phyloP scores from a whole-genome alignment of 768 basidiomycete species.

The Galerina sulciceps region DNA sequence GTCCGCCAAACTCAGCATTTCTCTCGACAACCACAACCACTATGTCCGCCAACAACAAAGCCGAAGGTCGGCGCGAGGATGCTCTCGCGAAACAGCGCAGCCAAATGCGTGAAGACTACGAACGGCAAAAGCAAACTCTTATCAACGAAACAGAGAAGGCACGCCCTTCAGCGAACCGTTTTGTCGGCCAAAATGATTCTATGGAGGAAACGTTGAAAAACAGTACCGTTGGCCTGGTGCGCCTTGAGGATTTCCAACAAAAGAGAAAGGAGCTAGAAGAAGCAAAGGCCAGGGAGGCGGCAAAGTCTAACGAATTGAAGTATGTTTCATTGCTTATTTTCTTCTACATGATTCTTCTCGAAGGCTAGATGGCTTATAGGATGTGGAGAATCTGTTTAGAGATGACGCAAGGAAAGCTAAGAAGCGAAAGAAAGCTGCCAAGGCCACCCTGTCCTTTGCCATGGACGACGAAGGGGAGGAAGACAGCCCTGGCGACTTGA shows the following conservation, averaged over 20 bases:
- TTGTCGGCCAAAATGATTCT: constrained; percentile 92
- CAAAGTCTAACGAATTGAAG: constrained; percentile 83
- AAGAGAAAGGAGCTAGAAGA: constrained; percentile 89
- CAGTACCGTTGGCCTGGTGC: constrained; percentile 89
- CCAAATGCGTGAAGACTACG: constrained; percentile 80
- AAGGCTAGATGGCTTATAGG: constrained; percentile 65
- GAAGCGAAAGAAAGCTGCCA: constrained; percentile 91
- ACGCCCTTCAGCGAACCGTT: constrained; percentile 84
- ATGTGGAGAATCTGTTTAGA: constrained; percentile 85
- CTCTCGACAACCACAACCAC: constrained; percentile 13
- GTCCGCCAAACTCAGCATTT: constrained; percentile 28
- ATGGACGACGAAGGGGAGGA: constrained; percentile 75
- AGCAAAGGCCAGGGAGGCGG: constrained; percentile 87
- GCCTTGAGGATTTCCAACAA: constrained; percentile 91
- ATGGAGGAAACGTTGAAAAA: constrained; percentile 94
- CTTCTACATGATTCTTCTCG: constrained; percentile 17
- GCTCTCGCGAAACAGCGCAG: constrained; percentile 83
- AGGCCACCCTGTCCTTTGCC: constrained; percentile 90
- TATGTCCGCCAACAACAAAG: constrained; percentile 81
- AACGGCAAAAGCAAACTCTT: constrained; percentile 79
- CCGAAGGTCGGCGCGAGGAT: constrained; percentile 86
- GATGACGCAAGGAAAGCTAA: constrained; percentile 85
- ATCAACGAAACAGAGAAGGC: constrained; percentile 92
- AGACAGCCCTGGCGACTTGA: constrained; percentile 30
- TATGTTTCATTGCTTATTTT: constrained; percentile 51